A percentile compares a stretch with the other conserved stretches of the same genome.
phyloP scores from a whole-genome alignment of 2,329 filamentous ascomycete species.

The Lachnellula willkommii region DNA sequence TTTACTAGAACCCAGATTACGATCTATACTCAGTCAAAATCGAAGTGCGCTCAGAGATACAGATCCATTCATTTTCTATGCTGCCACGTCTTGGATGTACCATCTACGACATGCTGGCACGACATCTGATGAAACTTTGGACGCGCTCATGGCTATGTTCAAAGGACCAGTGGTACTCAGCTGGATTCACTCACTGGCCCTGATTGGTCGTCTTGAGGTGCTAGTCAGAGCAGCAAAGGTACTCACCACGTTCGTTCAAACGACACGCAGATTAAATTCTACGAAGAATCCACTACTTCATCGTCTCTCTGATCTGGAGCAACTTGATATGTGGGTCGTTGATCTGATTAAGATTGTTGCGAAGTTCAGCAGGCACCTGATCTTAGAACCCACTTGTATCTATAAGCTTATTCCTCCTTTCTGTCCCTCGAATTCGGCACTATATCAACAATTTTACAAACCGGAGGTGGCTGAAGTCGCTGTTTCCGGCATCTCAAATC shows the following conservation, averaged over 20 bases:
- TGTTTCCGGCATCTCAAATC: constrained; percentile 5
- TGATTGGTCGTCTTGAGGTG: constrained; percentile 19
- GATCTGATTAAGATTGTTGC: constrained; percentile 35
- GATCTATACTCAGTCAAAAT: no score
- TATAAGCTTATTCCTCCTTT: constrained; percentile 37
- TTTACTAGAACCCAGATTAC: neutral
- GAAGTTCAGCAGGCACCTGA: constrained; percentile 32
- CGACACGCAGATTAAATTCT: constrained; percentile 8
- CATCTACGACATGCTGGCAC: constrained; percentile 19
- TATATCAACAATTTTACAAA: constrained; percentile 32
- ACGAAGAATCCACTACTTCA: constrained; percentile 9
- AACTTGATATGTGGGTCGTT: constrained; percentile 31
- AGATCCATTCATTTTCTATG: constrained; percentile 22
- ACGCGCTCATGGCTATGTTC: constrained; percentile 26
- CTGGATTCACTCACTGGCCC: constrained; percentile 33
- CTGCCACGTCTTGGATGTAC: constrained; percentile 24
- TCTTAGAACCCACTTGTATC: constrained; percentile 30
- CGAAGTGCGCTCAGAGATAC: neutral
- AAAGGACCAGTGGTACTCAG: constrained; percentile 22
- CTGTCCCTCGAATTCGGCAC: constrained; percentile 34
- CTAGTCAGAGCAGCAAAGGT: constrained; percentile 28
- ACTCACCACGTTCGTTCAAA: constrained; percentile 20
- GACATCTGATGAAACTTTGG: constrained; percentile 4
- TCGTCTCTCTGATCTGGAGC: constrained; percentile 17
- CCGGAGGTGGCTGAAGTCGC: neutral